Evolutionary conservation across 2,329 filamentous ascomycete genomes (phyloP), one percentile per base, ranked within the genome.

Genomic region (Penicillium sp.): DNA sequence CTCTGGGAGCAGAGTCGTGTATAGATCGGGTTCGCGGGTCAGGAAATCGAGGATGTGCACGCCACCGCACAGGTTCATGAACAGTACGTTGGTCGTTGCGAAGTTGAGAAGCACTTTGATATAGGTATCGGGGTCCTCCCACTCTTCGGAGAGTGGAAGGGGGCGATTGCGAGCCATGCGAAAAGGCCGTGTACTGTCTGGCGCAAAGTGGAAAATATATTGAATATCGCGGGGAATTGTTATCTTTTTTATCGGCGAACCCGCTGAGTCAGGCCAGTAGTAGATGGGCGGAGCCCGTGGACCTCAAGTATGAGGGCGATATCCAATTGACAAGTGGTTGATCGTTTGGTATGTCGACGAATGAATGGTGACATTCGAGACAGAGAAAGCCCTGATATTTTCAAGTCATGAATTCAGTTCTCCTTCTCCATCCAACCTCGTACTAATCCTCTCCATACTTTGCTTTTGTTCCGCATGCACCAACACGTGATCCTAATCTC

Each of bases 41-140:
- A 97, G 92, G 77, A 99, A 98, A 74, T 99, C 95, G 57, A 98
- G 83, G 62, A 99, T 93, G 72, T 99, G 95, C 0, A 98, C 91
- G n/a, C 94, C 93, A 55, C 95, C 95, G 72, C 92, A 96, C n/a
- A 99, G 83, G 27, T 91, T 91, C 65, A 91, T 89, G 67, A 97
- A 92, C 1, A 92, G 81, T 55, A 88, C 85, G 47, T 89, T 90
- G 2, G 86, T 87, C 6, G 87, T 87, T 1, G 88, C 85, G 69
- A 98, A 96, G 19, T 86, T 73, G 27, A 98, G 82, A 13, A 98
- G 84, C 18, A 87, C 87, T 27, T 90, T 82, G 50, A 96, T 84
- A 74, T 96, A 99, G 54, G 87, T 84, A 50, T 96, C 90, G 6
- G 87, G 78, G 46, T 85, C 86, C 39, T 80, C 73, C 80, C 94